phyloP scores from a whole-genome alignment of 169 alveolate genomes.

The Eimeria praecox region DNA sequence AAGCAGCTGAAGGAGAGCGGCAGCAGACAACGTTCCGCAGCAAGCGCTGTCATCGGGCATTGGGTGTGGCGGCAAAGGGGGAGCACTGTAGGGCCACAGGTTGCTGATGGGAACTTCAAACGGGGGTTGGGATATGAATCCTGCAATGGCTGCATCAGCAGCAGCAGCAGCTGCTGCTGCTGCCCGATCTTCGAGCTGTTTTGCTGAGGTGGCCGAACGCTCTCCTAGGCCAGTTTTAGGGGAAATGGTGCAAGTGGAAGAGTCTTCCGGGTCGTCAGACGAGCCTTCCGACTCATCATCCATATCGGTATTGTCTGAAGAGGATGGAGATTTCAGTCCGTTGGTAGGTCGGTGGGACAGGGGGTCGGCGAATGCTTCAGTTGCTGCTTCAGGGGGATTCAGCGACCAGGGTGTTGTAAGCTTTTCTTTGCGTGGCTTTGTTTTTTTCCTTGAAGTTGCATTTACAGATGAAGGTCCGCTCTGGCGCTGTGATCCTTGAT shows the following conservation, averaged over 20 bases:
- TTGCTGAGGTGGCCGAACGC: not conserved
- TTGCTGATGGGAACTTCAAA: slow-evolving; percentile 51
- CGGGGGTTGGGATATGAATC: not conserved
- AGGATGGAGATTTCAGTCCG: not conserved
- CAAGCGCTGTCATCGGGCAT: slow-evolving; percentile 71
- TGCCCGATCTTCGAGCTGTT: not conserved
- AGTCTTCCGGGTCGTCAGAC: not conserved
- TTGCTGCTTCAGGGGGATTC: slow-evolving; percentile 27
- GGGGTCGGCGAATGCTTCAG: slow-evolving; percentile 58
- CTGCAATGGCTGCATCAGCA: not conserved
- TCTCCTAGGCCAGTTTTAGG: not conserved
- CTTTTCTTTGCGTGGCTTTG: not conserved
- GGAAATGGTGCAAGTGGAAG: not conserved
- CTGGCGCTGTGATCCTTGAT: not conserved
- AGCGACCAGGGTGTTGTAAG: not conserved
- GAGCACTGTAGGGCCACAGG: slow-evolving; percentile 64
- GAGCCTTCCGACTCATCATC: slow-evolving; percentile 9
- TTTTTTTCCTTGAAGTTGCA: not conserved
- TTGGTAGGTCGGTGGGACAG: not conserved
- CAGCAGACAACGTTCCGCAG: slow-evolving; percentile 57
- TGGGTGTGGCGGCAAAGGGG: slow-evolving; percentile 70
- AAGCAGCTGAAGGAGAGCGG: slow-evolving; percentile 65
- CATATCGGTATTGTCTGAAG: not conserved
- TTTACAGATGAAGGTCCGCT: not conserved
- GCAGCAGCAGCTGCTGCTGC: slow-evolving; percentile 19